Conservation (phyloP, 768 basidiomycete species). For the Boletus coccyginus region DNA sequence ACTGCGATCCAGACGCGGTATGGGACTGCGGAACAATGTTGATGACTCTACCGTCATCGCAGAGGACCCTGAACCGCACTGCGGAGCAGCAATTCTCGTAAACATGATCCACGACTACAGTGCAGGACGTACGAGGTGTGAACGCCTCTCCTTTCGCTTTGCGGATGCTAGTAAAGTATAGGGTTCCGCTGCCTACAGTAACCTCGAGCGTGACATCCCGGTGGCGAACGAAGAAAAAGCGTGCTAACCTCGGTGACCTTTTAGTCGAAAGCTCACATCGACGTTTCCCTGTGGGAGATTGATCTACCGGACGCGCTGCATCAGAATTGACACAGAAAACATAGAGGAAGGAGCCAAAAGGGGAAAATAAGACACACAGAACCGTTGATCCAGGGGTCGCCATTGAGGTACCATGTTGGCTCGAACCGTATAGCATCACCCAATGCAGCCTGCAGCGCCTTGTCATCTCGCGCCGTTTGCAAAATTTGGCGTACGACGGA, state of each 20-base stretch:
- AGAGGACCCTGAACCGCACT: conserved; percentile 70
- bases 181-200: conserved; percentile 59
- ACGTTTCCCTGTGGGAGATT: conserved; percentile 74
- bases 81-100: background rate
- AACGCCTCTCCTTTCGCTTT: conserved; percentile 71
- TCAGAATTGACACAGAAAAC: background rate
- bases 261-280: conserved; percentile 73
- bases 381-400: conserved; percentile 69
- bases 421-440: conserved; percentile 52
- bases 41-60: conserved; percentile 55
- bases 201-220: background rate
- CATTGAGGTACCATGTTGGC: conserved; percentile 58
- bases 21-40: conserved; percentile 23
- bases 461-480: conserved; percentile 53
- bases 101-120: background rate
- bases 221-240: background rate
- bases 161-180: conserved; percentile 83
- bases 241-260: conserved; percentile 61
- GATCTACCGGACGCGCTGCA: conserved; percentile 42
- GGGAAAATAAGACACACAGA: conserved; percentile 48
- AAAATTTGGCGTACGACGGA: conserved; percentile 70
- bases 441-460: conserved; percentile 48
- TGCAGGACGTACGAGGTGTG: conserved; percentile 47
- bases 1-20: background rate
- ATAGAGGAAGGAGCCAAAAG: background rate